Percentiles rank a stretch among this genome's conserved stretches.
These are phyloP conservation scores for Fraxinus greggii DNA, from an alignment of 305 asterid species.

Conservation along the genomic window DNA sequence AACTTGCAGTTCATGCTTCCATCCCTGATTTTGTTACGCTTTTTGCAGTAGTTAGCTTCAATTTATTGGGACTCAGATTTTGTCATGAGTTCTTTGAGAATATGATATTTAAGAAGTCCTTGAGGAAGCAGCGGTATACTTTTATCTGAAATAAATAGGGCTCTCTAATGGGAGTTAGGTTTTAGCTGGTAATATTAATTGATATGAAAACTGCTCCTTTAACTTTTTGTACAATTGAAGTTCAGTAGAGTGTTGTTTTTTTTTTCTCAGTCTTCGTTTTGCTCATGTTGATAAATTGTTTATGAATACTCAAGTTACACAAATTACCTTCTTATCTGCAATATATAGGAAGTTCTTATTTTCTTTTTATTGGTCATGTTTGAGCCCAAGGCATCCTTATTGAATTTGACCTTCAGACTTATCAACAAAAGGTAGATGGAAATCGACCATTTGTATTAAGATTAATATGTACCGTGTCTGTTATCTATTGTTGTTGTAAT, in stretches of 20 bases:
- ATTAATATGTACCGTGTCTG: not conserved
- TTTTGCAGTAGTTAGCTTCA: slow-evolving; percentile 2
- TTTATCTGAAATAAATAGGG: not conserved
- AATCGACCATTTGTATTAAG: not conserved
- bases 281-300: not conserved
- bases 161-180: not conserved
- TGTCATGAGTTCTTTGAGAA: not conserved
- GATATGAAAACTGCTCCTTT: not conserved
- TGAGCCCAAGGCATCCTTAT: not conserved
- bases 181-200: not conserved
- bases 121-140: not conserved
- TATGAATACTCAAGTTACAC: not conserved
- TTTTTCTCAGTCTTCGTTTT: not conserved
- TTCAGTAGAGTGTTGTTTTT: not conserved
- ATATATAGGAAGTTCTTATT: not conserved
- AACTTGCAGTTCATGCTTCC: slow-evolving; percentile 14
- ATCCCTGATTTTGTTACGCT: not conserved
- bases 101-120: not conserved
- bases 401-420: not conserved
- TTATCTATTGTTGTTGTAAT: not conserved
- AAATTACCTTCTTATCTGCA: not conserved
- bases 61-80: not conserved
- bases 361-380: not conserved
- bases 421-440: not conserved
- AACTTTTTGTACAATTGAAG: not conserved